A percentile compares a stretch with the other conserved stretches of the same genome.
These are phyloP conservation scores for Colletotrichum tabaci DNA, from an alignment of 2,329 filamentous ascomycete species.

Conservation along the genomic window DNA sequence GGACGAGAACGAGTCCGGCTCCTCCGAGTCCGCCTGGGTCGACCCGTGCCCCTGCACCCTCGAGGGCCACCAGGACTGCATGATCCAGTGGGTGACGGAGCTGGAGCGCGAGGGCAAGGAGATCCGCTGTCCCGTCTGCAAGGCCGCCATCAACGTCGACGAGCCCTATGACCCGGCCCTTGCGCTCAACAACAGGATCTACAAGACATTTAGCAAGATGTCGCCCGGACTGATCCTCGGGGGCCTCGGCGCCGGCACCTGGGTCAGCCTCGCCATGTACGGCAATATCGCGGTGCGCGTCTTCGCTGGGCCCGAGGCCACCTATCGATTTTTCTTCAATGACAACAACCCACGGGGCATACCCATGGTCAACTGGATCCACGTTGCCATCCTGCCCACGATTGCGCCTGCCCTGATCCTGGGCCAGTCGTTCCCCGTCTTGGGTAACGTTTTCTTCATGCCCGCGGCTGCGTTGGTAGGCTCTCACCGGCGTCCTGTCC, in stretches of 20 bases:
- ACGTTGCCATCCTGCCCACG: constrained; percentile 53
- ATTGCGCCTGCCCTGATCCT: constrained; percentile 64
- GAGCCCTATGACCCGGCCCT: constrained; percentile 83
- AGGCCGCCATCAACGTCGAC: constrained; percentile 82
- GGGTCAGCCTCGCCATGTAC: constrained; percentile 69
- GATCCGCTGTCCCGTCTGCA: constrained; percentile 91
- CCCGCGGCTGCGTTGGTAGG: constrained; percentile 60
- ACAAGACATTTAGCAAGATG: constrained; percentile 67
- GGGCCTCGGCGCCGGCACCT: constrained; percentile 66
- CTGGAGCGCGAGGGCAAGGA: constrained; percentile 78
- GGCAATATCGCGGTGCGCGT: constrained; percentile 65
- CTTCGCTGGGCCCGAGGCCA: constrained; percentile 65
- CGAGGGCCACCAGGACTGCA: constrained; percentile 89
- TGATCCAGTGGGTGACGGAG: constrained; percentile 95
- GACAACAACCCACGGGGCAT: constrained; percentile 27
- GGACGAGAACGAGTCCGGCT: constrained; percentile 65
- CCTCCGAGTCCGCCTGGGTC: constrained; percentile 75
- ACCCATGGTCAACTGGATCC: constrained; percentile 41
- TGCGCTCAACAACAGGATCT: constrained; percentile 72
- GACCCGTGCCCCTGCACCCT: constrained; percentile 93
- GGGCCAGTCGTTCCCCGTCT: constrained; percentile 59
- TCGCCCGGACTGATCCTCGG: constrained; percentile 77
- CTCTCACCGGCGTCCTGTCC: background rate
- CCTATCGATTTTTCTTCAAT: constrained; percentile 39
- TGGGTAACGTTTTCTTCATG: constrained; percentile 59